Evolutionary conservation across 805 yeast species (phyloP).

Genomic region (Yarrowia keelungensis): DNA sequence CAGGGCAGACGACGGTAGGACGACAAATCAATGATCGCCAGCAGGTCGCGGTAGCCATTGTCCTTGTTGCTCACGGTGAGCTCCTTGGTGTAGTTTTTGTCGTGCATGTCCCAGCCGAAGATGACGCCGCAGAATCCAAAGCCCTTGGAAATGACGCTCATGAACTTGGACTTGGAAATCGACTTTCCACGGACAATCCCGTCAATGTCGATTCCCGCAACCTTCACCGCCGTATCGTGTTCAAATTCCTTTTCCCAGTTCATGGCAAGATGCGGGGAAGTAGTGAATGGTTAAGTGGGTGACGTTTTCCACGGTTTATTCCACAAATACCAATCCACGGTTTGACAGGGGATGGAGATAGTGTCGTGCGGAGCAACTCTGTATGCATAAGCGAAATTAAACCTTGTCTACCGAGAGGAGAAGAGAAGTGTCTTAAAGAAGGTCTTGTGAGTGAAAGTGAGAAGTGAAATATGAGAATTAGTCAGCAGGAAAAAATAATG

Average conservation of each 20-base stretch:
- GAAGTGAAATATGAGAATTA: too few relatives aligned
- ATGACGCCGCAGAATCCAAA: conserved; percentile 50
- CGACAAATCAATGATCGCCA: conserved; percentile 46
- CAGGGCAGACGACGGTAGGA: conserved; percentile 46
- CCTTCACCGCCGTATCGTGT: conserved; percentile 44
- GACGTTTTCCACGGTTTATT: background rate
- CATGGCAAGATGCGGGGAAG: background rate
- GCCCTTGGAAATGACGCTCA: conserved; percentile 44
- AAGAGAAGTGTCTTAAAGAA: background rate
- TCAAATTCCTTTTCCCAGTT: conserved; percentile 38
- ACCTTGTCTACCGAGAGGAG: background rate
- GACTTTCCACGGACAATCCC: conserved; percentile 51
- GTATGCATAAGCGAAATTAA: conserved; percentile 26
- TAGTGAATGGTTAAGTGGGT: too few relatives aligned
- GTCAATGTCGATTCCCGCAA: conserved; percentile 51
- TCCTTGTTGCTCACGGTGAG: conserved; percentile 46
- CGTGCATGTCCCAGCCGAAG: conserved; percentile 52
- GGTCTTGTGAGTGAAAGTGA: too few relatives aligned
- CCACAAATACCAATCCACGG: background rate
- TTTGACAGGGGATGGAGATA: background rate
- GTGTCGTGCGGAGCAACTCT: conserved; percentile 19
- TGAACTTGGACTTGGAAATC: conserved; percentile 47
- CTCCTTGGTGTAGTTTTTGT: conserved; percentile 46
- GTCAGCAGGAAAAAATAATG: too few relatives aligned
- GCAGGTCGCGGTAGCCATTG: conserved; percentile 48